Evolutionary conservation across 305 asterid genomes (phyloP).

Genomic region (Fraxinus albicans): DNA sequence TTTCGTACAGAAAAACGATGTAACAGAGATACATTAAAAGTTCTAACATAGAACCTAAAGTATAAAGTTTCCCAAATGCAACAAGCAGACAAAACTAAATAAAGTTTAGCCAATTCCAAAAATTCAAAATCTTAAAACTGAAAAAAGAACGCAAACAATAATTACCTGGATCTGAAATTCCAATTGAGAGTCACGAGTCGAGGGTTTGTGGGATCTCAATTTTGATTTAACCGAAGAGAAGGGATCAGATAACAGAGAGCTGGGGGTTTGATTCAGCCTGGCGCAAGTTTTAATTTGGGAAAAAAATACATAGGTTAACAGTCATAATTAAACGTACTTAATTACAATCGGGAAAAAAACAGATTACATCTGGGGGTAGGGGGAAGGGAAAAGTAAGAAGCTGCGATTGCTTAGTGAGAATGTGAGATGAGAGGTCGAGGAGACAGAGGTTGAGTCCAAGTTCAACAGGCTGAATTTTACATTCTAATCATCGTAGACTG

Average conservation of each 20-base stretch:
- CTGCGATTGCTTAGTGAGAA: too few relatives aligned
- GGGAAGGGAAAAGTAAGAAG: too few relatives aligned
- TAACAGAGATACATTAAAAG: not conserved
- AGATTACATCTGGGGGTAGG: too few relatives aligned
- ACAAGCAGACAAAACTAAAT: not conserved
- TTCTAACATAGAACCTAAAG: not conserved
- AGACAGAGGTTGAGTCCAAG: too few relatives aligned
- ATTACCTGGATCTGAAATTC: not conserved
- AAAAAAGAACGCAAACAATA: too few relatives aligned
- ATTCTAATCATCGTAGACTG: too few relatives aligned
- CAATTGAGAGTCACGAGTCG: not conserved
- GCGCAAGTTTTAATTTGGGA: not conserved
- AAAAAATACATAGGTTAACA: not conserved
- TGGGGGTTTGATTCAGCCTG: not conserved
- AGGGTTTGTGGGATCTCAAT: not conserved
- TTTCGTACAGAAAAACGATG: not conserved
- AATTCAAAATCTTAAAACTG: too few relatives aligned
- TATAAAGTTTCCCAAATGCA: not conserved
- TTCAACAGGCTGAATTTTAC: too few relatives aligned
- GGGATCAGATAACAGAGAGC: not conserved
- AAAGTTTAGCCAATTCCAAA: too few relatives aligned
- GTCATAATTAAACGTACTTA: not conserved
- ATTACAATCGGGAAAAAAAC: not conserved
- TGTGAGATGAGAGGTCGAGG: too few relatives aligned
- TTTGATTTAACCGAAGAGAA: not conserved